Base-by-base conservation (phyloP, 805 yeast genomes). In the Kregervanrija pseudodelftensis region DNA sequence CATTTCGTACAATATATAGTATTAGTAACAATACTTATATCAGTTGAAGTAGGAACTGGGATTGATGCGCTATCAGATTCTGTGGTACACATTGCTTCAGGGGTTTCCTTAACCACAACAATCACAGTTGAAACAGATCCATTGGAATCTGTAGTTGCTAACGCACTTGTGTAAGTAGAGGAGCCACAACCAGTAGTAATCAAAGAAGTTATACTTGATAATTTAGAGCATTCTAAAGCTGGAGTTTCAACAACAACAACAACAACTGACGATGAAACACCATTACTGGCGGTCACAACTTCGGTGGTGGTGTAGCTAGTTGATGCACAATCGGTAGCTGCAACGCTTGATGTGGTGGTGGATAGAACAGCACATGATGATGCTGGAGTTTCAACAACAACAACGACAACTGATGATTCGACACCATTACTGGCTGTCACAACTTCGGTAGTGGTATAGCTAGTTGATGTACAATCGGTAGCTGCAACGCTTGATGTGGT, bases 341-440 rank as follows among this genome's bases (percentile, higher is more conserved):
- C 9, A 36, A 12, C 22, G 8, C 8, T 13, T 14, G 14, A 12
- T 8, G 38, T 16, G 8, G 11, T 10, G 8, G 28, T 16, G 8
- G 22, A 14, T 11, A n/a, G 14, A 9, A 16, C 35, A 31, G 30
- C 5, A 22, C 40, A 38, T 10, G 22, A 8, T 14, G 34, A 30
- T 14, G 35, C 33, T 30, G 48, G 48, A 17, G 45, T 37, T n/a
- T 45, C 48, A 10, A 38, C 37, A 13, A 45, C 31, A 11, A 42
- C 34, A 37, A 38, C 17, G 3, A 40, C 37, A 3, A 28, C 37
- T 1, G 42, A 30, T 39, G 43, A 4, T 8, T 15, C 4, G 30
- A 13, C 40, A 35, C 13, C 17, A 11, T 14, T 22, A 10, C 16
- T 2, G 8, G 28, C 12, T 5, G 38, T 34, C 2, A 36, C 13